Percentiles rank a stretch among this genome's conserved stretches.
phyloP scores from a whole-genome alignment of 306 rosid species.

The Quercus cerris region DNA sequence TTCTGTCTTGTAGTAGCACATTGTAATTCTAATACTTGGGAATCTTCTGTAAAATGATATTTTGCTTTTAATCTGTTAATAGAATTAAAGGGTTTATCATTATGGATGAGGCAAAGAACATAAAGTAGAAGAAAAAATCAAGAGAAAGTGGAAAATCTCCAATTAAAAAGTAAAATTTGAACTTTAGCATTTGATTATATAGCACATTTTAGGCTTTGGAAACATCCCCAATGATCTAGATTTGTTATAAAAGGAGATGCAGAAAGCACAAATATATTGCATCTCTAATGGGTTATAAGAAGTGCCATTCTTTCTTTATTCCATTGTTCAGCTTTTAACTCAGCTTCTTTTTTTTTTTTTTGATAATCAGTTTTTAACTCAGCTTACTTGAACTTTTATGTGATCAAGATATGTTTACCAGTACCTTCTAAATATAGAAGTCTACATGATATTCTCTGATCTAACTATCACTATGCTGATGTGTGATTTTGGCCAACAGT shows the following conservation, averaged over 20 bases:
- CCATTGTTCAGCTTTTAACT: neutral
- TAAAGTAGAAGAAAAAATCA: neutral
- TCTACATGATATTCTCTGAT: neutral
- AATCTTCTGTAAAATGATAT: neutral
- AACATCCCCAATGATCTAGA: neutral
- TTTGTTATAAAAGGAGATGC: neutral
- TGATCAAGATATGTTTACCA: neutral
- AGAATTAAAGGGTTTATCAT: neutral
- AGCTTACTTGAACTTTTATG: neutral
- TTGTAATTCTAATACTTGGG: neutral
- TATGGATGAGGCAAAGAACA: neutral
- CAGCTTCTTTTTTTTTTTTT: no score
- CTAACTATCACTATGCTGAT: slow-evolving; percentile 13
- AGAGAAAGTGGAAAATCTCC: neutral
- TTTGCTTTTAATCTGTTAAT: neutral
- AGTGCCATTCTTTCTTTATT: neutral
- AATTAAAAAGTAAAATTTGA: neutral
- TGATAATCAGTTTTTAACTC: neutral
- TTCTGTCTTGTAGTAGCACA: neutral
- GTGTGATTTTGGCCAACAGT: slow-evolving; percentile 35
- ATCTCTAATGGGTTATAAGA: no score
- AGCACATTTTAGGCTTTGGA: neutral
- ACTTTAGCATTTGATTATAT: neutral
- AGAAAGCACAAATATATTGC: neutral
- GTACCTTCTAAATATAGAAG: neutral